Evolutionary conservation across 345 rosid species (phyloP), one percentile per base, ranked within the genome.

Genomic region (Rhodomyrtus tomentosa): DNA sequence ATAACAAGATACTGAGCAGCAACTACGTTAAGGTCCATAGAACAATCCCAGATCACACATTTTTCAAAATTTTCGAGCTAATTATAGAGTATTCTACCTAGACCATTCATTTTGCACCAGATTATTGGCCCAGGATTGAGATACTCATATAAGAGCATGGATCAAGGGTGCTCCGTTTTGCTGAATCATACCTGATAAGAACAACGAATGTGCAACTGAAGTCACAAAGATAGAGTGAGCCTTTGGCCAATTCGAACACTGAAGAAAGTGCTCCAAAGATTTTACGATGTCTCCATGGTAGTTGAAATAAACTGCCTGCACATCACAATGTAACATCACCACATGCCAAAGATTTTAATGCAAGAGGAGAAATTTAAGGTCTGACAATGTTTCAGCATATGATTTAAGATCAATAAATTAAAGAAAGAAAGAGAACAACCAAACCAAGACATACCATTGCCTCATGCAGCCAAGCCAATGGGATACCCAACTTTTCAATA

Each of bases 231-330:
- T 93, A 62, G 93, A 89, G 92, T 95, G 99, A 91, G 98, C 98
- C 84, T 87, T 95, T 83, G 92, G 98, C 99, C 99, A 97, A 87
- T 93, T 92, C 84, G 89, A 92, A 90, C 98, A 94, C 90, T 90
- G 90, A 83, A 97, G 90, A 85, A 90, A 95, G 89, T 97, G 98
- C 84, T 95, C 98, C 54, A 96, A 94, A 88, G 99, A 98, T 92
- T 92, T 92, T 15, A 84, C 80, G 72, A 91, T 87, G 88, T 97
- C 92, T 83, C 95, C 93, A 48, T 90, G 87, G 89, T 95, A 97
- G 89, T 85, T 91, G 89, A 83, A 88, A 89, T 92, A 95, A 87
- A 95, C 92, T 56, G 98, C 99, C 99, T 95, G 95, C 88, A 89
- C 15, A 55, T 53, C 82, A 88, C 16, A 79, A 27, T 42, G 84